phyloP scores from a whole-genome alignment of 352 stramenopile genomes.

The Plasmopara muralis region DNA sequence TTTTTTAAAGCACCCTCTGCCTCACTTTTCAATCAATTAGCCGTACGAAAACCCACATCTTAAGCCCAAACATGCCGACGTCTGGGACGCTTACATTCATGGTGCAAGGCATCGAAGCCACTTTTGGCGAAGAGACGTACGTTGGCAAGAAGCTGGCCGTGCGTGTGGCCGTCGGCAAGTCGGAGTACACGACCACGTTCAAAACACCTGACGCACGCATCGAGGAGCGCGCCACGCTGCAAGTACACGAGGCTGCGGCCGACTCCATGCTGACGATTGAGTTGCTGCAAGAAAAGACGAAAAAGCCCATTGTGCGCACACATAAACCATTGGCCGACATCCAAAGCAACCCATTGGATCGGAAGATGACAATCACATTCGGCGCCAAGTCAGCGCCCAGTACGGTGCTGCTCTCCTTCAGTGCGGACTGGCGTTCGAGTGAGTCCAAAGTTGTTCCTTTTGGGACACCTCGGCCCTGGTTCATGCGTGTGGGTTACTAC shows the following conservation, averaged over 20 bases:
- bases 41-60: not conserved
- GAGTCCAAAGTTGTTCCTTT: constrained; percentile 14
- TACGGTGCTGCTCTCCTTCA: constrained; percentile 25
- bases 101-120: constrained; percentile 27
- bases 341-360: constrained; percentile 17
- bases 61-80: constrained; percentile 20
- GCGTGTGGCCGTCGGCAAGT: constrained; percentile 19
- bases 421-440: constrained; percentile 20
- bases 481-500: constrained; percentile 70
- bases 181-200: constrained; percentile 24
- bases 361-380: constrained; percentile 40
- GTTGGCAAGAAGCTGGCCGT: constrained; percentile 18
- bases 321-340: constrained; percentile 29
- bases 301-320: constrained; percentile 35
- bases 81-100: constrained; percentile 32
- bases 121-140: constrained; percentile 18
- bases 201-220: constrained; percentile 21
- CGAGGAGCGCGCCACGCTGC: constrained; percentile 32
- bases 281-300: constrained; percentile 16
- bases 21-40: constrained; percentile 23
- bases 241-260: constrained; percentile 22
- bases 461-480: constrained; percentile 50
- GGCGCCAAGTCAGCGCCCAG: constrained; percentile 22
- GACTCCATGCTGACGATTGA: constrained; percentile 25
- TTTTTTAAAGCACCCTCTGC: not conserved